Conservation (phyloP, 2,329 filamentous ascomycete species). For the Penicillium decumbens region DNA sequence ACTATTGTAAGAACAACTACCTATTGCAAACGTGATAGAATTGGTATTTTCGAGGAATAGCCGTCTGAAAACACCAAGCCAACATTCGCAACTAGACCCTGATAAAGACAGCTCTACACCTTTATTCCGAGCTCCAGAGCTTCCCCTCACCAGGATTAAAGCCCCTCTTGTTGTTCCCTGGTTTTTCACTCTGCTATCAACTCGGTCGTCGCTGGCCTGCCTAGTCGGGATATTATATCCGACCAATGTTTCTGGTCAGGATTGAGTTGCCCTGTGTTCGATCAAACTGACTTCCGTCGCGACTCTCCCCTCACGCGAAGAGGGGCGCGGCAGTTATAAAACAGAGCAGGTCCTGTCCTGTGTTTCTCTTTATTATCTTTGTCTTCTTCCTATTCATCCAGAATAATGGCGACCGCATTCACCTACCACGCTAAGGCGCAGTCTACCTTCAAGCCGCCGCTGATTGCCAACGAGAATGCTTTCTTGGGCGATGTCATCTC, state of each 20-base stretch:
- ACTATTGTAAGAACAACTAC: background rate
- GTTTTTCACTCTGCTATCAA: background rate
- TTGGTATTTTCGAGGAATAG: background rate
- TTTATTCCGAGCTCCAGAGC: slow-evolving; percentile 2
- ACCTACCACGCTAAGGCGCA: slow-evolving; percentile 57
- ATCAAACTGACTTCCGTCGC: background rate
- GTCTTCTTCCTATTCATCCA: background rate
- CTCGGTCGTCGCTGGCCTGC: slow-evolving; percentile 4
- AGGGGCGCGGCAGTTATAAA: background rate
- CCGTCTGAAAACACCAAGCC: background rate
- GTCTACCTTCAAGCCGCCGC: slow-evolving; percentile 57
- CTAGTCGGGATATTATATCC: slow-evolving; percentile 16
- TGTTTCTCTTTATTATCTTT: background rate
- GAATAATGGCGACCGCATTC: slow-evolving; percentile 42
- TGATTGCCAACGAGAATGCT: slow-evolving; percentile 64
- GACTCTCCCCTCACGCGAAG: slow-evolving; percentile 7
- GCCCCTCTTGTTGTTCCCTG: slow-evolving; percentile 10
- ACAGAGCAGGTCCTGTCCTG: background rate
- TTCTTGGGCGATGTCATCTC: slow-evolving; percentile 61
- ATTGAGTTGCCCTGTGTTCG: slow-evolving; percentile 7
- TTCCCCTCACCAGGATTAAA: slow-evolving; percentile 10
- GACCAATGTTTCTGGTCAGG: slow-evolving; percentile 1
- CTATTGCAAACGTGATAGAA: background rate
- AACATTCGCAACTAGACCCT: background rate
- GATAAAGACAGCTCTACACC: background rate